Evolutionary conservation across 2,329 filamentous ascomycete genomes (phyloP).

Genomic region (Stagonosporopsis chrysanthemi): DNA sequence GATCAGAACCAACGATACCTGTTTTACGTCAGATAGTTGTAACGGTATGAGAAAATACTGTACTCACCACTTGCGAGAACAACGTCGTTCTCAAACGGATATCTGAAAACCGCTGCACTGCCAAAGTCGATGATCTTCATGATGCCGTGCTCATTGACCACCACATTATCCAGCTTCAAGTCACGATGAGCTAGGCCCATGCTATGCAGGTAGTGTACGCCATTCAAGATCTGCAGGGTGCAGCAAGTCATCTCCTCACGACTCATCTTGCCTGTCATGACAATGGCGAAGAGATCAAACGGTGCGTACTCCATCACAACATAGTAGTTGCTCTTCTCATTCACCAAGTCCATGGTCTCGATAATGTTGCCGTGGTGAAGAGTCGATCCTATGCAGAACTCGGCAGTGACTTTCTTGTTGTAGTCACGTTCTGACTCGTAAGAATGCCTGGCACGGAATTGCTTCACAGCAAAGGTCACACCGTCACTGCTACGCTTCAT

Average conservation of each 20-base stretch:
- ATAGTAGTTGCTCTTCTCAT: constrained; percentile 93
- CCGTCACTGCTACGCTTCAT: constrained; percentile 94
- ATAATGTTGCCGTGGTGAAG: constrained; percentile 98
- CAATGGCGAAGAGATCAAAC: constrained; percentile 94
- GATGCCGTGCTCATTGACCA: constrained; percentile 93
- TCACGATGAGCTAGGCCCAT: constrained; percentile 96
- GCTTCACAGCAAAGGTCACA: constrained; percentile 95
- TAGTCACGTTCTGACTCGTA: constrained; percentile 97
- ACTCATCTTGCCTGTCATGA: constrained; percentile 98
- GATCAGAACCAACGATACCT: constrained; percentile 87
- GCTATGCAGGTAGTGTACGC: constrained; percentile 91
- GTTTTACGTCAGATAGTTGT: constrained; percentile 25
- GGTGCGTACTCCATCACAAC: constrained; percentile 99
- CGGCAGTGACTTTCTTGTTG: constrained; percentile 95
- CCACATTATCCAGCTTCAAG: constrained; percentile 96
- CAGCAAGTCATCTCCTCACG: constrained; percentile 89
- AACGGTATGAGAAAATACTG: neutral
- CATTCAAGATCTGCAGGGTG: constrained; percentile 93
- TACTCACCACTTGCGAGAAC: constrained; percentile 79
- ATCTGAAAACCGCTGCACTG: constrained; percentile 94
- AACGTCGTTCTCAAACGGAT: constrained; percentile 92
- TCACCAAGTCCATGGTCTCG: constrained; percentile 94
- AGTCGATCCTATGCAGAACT: constrained; percentile 97
- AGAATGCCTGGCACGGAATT: constrained; percentile 88
- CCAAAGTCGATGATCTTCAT: constrained; percentile 99